These are phyloP conservation scores for Phalaenopsis hybrid DNA, from an alignment of 116 monocot species.

Conservation along the genomic window DNA sequence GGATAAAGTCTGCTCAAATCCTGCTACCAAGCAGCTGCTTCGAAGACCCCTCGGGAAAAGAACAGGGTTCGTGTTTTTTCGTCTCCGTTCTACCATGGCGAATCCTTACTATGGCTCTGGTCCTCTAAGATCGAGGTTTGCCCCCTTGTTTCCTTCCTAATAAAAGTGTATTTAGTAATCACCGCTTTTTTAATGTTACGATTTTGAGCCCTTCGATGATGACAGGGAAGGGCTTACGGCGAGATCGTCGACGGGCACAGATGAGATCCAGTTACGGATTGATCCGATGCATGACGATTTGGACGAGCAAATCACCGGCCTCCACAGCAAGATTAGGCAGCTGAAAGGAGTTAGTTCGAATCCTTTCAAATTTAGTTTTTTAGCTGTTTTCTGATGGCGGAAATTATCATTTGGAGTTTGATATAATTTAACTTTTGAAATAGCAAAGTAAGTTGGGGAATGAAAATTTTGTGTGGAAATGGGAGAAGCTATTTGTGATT, in stretches of 20 bases:
- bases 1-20: too few species aligned
- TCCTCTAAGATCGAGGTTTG: slow-evolving; percentile 25
- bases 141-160: background rate
- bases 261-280: slow-evolving; percentile 70
- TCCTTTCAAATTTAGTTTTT: background rate
- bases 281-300: slow-evolving; percentile 67
- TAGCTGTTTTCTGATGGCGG: background rate
- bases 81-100: slow-evolving; percentile 13
- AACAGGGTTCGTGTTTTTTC: too few species aligned
- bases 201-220: background rate
- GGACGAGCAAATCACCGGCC: slow-evolving; percentile 60
- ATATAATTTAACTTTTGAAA: background rate
- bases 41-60: too few species aligned
- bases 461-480: background rate
- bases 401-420: background rate
- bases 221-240: background rate
- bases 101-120: slow-evolving; percentile 20
- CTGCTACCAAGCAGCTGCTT: too few species aligned
- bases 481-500: background rate
- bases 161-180: background rate
- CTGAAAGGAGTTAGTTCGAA: slow-evolving; percentile 46
- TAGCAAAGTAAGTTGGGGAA: background rate
- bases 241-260: slow-evolving; percentile 27
- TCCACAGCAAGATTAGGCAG: slow-evolving; percentile 39
- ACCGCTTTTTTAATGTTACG: background rate